These are phyloP conservation scores for Arachnomyces sp. DNA, from an alignment of 2,329 filamentous ascomycete genomes.

Conservation along the genomic window DNA sequence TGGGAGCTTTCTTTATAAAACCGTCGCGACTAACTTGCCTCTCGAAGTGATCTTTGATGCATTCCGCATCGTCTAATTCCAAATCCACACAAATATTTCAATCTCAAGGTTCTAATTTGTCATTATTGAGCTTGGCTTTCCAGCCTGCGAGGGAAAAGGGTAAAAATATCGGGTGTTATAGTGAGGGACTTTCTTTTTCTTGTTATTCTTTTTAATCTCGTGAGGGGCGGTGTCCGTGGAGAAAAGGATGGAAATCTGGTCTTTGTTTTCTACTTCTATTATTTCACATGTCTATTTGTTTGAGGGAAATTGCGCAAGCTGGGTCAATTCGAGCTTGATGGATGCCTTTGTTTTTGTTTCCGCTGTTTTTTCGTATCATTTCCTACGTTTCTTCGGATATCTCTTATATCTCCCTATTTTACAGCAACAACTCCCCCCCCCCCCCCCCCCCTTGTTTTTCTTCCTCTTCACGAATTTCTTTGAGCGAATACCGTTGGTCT, in stretches of 20 bases:
- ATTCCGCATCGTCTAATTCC: slow-evolving; percentile 28
- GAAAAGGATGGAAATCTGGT: too few species aligned
- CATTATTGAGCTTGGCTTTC: slow-evolving; percentile 5
- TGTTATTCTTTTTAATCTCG: neutral
- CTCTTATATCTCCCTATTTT: slow-evolving; percentile 20
- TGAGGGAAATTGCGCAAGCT: neutral
- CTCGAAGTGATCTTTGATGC: slow-evolving; percentile 28
- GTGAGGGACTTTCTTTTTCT: neutral
- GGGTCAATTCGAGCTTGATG: neutral
- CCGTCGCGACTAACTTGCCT: slow-evolving; percentile 4
- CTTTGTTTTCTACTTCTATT: neutral
- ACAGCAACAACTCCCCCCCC: slow-evolving; percentile 14
- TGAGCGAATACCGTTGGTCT: slow-evolving; percentile 1
- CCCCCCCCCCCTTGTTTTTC: slow-evolving; percentile 18
- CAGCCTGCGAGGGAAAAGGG: neutral
- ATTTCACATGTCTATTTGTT: slow-evolving; percentile 1
- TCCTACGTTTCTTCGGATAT: slow-evolving; percentile 10
- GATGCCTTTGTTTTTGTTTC: neutral
- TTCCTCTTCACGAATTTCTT: slow-evolving; percentile 9
- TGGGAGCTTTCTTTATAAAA: neutral
- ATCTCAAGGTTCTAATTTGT: slow-evolving; percentile 6
- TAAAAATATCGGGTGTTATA: neutral
- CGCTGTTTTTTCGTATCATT: slow-evolving; percentile 1
- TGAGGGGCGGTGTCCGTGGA: too few species aligned
- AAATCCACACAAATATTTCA: neutral